Evolutionary conservation across 2,329 filamentous ascomycete species (phyloP), one percentile per base, ranked within the genome.

Genomic region (Colletotrichum horii): DNA sequence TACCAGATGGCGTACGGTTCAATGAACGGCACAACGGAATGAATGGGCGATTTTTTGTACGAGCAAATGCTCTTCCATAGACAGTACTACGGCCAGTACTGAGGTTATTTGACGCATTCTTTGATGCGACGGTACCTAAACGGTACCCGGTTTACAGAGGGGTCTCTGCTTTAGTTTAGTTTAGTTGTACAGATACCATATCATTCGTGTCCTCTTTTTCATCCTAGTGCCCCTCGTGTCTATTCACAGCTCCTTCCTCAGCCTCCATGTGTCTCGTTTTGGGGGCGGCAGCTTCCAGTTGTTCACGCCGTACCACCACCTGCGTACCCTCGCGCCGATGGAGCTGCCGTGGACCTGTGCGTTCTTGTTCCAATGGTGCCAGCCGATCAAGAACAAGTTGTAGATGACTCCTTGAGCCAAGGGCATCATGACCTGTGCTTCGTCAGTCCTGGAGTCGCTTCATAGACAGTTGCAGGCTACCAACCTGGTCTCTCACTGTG

Each of bases 281-380:
- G 85, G 81, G 6, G 81, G 78, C 15, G 94, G 93, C 73, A 96
- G 84, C 65, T 90, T 89, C 97, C 97, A 98, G 81, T 97, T 95
- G 82, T 98, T 98, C 22, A 98, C 94, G 26, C 91, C 91, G 87
- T 95, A 98, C 96, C 97, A 99, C 97, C 96, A 98, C 78, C 96
- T 89, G 80, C 97, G 90, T 65, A 97, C 86, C 79, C 91, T 91
- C 8, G 94, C 95, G 26, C 97, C 97, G 19, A 94, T 87, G 30
- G 92, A 93, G 79, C 91, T 92, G 11, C 97, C 97, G 77, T 92
- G 93, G 78, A 98, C 89, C 81, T 93, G 92, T 16, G 95, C 93
- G 74, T 90, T 94, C 76, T 91, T 90, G 84, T 98, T 98, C 94
- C 94, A 98, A 83, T 94, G 91, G 81, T 95, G 93, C 96, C 96